Evolutionary conservation across 768 basidiomycete genomes (phyloP).

Genomic region (Coprinopsis sp.): DNA sequence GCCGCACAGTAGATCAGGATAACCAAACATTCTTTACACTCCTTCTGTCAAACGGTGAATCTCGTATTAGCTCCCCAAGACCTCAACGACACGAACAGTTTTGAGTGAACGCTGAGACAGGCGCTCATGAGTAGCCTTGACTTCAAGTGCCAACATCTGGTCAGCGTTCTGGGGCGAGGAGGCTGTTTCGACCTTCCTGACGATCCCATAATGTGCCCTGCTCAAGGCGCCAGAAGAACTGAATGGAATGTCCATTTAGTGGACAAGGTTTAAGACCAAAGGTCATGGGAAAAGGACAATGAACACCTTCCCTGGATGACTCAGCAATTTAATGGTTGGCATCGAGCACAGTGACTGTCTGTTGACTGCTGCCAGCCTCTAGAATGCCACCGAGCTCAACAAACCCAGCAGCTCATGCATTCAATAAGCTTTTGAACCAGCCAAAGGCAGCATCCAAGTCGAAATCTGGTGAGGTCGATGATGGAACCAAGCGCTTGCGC

Average conservation of each 20-base stretch:
- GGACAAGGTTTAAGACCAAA: no score
- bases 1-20: slow-evolving; percentile 67
- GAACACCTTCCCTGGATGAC: no score
- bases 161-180: slow-evolving; percentile 55
- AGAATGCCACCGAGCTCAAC: slow-evolving; percentile 9
- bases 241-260: slow-evolving; percentile 76
- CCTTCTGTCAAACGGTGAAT: slow-evolving; percentile 36
- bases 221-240: slow-evolving; percentile 73
- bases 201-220: slow-evolving; percentile 70
- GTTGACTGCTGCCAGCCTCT: slow-evolving; percentile 10
- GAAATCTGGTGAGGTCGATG: slow-evolving; percentile 60
- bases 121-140: slow-evolving; percentile 49
- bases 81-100: slow-evolving; percentile 41
- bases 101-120: slow-evolving; percentile 47
- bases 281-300: no score
- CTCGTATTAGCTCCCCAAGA: background rate
- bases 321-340: no score
- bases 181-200: slow-evolving; percentile 67
- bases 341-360: no score
- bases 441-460: slow-evolving; percentile 62
- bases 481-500: slow-evolving; percentile 80
- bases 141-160: slow-evolving; percentile 53
- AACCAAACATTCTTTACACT: slow-evolving; percentile 63
- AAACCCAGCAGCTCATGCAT: slow-evolving; percentile 58
- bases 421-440: slow-evolving; percentile 75